Evolutionary conservation across 345 rosid species (phyloP).

Genomic region (Lepidium aucheri): DNA sequence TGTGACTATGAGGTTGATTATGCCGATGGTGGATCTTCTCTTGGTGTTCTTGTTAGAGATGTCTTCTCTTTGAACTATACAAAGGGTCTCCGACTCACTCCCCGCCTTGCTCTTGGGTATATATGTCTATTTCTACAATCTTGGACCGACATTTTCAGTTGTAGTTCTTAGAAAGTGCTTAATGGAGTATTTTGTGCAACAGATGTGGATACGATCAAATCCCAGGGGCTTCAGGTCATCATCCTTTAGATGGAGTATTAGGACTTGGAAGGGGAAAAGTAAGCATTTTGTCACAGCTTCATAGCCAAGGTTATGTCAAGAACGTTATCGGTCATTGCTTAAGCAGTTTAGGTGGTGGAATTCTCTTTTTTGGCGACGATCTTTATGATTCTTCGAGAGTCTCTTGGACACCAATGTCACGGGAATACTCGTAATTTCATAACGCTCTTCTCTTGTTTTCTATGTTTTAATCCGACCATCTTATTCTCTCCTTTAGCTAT

Average conservation of each 20-base stretch:
- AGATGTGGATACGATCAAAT: slow-evolving; percentile 90
- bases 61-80: slow-evolving; percentile 55
- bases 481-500: background rate
- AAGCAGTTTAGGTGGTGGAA: slow-evolving; percentile 77
- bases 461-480: background rate
- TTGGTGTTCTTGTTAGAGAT: slow-evolving; percentile 84
- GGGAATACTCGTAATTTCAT: slow-evolving; percentile 36
- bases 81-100: slow-evolving; percentile 39
- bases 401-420: slow-evolving; percentile 75
- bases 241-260: slow-evolving; percentile 86
- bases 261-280: slow-evolving; percentile 93
- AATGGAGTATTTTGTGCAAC: slow-evolving; percentile 16
- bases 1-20: slow-evolving; percentile 89
- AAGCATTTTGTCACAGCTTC: slow-evolving; percentile 76
- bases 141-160: background rate
- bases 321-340: slow-evolving; percentile 88
- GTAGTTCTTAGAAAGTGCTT: background rate
- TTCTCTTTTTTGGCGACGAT: slow-evolving; percentile 76
- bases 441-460: background rate
- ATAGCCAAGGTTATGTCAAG: slow-evolving; percentile 46
- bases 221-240: slow-evolving; percentile 53
- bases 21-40: slow-evolving; percentile 91
- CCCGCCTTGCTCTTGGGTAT: slow-evolving; percentile 78
- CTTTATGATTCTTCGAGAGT: slow-evolving; percentile 60
- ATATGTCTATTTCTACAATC: background rate